Percentiles rank a stretch among this genome's conserved stretches.
phyloP scores from a whole-genome alignment of 2,329 filamentous ascomycete species.

The Diaporthe citrichinensis region DNA sequence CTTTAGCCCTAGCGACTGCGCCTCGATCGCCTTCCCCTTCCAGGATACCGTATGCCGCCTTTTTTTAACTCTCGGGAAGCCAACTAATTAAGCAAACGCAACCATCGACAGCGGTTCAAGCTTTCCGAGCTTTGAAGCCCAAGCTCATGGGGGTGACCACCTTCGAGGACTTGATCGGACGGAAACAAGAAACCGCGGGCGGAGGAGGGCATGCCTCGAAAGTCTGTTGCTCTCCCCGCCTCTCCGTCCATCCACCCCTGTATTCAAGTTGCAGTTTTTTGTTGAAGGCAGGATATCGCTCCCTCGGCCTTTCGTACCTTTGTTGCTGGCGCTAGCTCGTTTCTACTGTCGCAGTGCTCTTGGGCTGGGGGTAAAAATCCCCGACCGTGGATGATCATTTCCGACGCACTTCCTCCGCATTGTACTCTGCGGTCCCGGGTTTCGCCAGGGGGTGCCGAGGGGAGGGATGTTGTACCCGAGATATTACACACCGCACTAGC shows the following conservation, averaged over 20 bases:
- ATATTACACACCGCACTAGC: conserved; percentile 17
- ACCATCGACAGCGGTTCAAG: conserved; percentile 3
- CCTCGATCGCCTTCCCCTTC: background rate
- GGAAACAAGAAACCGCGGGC: conserved; percentile 13
- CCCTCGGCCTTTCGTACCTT: conserved; percentile 2
- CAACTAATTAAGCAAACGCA: background rate
- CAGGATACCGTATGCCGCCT: background rate
- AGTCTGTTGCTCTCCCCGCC: background rate
- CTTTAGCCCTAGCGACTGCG: background rate
- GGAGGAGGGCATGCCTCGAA: background rate
- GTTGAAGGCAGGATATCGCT: conserved; percentile 3
- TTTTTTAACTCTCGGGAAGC: background rate
- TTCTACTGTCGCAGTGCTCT: background rate
- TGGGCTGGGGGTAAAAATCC: conserved; percentile 23
- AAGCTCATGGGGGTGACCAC: background rate
- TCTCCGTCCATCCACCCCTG: background rate
- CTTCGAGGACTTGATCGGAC: conserved; percentile 10
- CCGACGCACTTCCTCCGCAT: conserved; percentile 6
- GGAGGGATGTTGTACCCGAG: conserved; percentile 17
- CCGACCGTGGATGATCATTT: conserved; percentile 25
- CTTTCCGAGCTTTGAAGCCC: conserved; percentile 26
- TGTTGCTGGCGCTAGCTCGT: background rate
- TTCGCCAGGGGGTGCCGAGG: conserved; percentile 9
- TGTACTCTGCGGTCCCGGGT: background rate
- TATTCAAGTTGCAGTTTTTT: conserved; percentile 5